These are phyloP conservation scores for Penicillium riverlandense DNA, from an alignment of 495 filamentous ascomycete species.

Conservation along the genomic window DNA sequence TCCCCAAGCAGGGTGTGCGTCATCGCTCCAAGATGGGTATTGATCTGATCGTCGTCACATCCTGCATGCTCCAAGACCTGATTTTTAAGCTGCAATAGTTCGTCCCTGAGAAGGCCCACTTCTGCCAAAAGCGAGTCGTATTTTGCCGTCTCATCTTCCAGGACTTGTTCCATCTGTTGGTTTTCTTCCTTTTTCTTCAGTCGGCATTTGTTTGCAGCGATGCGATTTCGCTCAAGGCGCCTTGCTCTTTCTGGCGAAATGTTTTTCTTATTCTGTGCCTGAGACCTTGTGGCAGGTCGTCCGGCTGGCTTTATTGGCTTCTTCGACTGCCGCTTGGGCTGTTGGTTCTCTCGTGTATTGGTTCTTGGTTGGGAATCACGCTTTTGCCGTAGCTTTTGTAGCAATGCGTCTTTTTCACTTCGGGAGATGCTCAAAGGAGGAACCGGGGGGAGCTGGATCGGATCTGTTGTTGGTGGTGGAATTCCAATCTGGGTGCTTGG, in stretches of 20 bases:
- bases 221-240: conserved; percentile 19
- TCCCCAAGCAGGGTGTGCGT: conserved; percentile 2
- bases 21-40: conserved; percentile 12
- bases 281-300: too few species aligned
- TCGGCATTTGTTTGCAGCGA: conserved; percentile 22
- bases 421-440: too few species aligned
- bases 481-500: too few species aligned
- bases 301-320: too few species aligned
- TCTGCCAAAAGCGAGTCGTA: conserved; percentile 10
- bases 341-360: too few species aligned
- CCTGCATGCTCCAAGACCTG: conserved; percentile 15
- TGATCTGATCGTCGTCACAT: conserved; percentile 15
- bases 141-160: conserved; percentile 12
- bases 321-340: too few species aligned
- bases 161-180: conserved; percentile 7
- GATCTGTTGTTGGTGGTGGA: too few species aligned
- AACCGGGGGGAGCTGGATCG: too few species aligned
- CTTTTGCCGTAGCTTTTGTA: too few species aligned
- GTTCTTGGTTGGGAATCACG: too few species aligned
- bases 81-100: conserved; percentile 18
- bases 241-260: conserved; percentile 11
- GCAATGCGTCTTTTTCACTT: too few species aligned
- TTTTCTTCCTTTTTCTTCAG: conserved; percentile 15
- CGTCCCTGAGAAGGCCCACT: conserved; percentile 10
- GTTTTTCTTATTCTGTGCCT: background rate